These are phyloP conservation scores for Serendipita sp. DNA, from an alignment of 768 basidiomycete genomes.

Conservation along the genomic window DNA sequence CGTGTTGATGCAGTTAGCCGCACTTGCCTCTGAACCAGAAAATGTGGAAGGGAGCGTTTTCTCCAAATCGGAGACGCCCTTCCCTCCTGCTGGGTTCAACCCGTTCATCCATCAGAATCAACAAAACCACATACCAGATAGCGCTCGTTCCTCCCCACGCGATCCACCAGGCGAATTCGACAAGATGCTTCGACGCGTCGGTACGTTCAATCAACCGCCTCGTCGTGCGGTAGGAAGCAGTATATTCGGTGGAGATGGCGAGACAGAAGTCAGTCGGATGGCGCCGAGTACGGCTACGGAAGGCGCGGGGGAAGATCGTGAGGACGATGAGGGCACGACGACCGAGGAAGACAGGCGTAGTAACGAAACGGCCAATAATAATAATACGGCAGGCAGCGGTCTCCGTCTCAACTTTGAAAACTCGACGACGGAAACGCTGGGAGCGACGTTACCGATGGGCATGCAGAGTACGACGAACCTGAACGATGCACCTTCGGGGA, in stretches of 20 bases:
- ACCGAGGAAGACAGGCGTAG: neutral
- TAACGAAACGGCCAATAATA: neutral
- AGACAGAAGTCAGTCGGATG: slow-evolving; percentile 1
- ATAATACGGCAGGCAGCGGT: neutral
- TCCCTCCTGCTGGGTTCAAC: slow-evolving; percentile 4
- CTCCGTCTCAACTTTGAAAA: neutral
- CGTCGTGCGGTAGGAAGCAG: neutral
- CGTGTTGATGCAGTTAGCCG: neutral
- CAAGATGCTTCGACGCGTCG: neutral
- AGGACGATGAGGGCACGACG: neutral
- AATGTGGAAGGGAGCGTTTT: slow-evolving; percentile 3
- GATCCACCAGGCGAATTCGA: slow-evolving; percentile 3
- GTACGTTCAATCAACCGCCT: neutral
- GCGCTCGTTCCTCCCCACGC: neutral
- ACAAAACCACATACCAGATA: neutral
- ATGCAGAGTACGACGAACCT: neutral
- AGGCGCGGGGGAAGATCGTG: neutral
- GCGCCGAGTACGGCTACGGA: neutral
- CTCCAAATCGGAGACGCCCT: slow-evolving; percentile 1
- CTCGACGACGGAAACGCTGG: neutral
- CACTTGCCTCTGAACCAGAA: neutral
- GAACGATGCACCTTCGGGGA: neutral
- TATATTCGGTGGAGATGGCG: neutral
- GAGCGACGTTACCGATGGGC: neutral
- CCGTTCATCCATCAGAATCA: neutral